phyloP scores from a whole-genome alignment of 495 filamentous ascomycete genomes.

The Neurospora cerealis region DNA sequence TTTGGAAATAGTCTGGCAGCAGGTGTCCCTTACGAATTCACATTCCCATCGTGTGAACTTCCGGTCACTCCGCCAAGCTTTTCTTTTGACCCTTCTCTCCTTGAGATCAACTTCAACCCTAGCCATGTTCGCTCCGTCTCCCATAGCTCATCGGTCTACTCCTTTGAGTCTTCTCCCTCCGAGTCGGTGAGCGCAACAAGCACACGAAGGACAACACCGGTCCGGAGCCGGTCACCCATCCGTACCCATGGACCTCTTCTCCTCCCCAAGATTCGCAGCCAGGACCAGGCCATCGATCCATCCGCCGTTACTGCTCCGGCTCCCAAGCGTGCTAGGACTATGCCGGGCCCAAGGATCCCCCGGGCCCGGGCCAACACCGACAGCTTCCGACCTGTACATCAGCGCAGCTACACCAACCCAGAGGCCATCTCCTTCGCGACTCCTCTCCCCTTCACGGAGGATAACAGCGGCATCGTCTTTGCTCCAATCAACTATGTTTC shows the following conservation, averaged over 20 bases:
- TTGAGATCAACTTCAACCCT: conserved; percentile 36
- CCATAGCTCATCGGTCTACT: conserved; percentile 39
- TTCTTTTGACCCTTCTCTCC: conserved; percentile 44
- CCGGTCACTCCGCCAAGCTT: conserved; percentile 40
- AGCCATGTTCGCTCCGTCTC: conserved; percentile 43
- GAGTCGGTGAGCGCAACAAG: conserved; percentile 42
- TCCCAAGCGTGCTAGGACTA: conserved; percentile 32
- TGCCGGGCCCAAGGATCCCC: conserved; percentile 7
- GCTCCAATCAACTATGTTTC: conserved; percentile 58
- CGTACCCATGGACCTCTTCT: conserved; percentile 71
- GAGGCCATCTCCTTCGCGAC: conserved; percentile 47
- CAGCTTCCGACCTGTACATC: conserved; percentile 39
- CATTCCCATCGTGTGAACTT: conserved; percentile 34
- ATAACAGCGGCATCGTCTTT: conserved; percentile 37
- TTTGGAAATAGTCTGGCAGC: conserved; percentile 32
- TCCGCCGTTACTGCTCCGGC: conserved; percentile 16
- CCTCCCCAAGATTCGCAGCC: conserved; percentile 76
- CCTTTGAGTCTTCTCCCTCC: conserved; percentile 66
- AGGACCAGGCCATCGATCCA: conserved; percentile 61
- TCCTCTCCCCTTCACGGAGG: conserved; percentile 26
- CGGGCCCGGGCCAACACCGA: conserved; percentile 17
- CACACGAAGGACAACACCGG: conserved; percentile 65
- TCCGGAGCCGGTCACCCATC: conserved; percentile 51
- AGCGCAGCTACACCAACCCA: conserved; percentile 59
- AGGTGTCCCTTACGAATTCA: conserved; percentile 45